These are phyloP conservation scores for Cytauxzoon felis DNA, from an alignment of 169 alveolate genomes.

Conservation along the genomic window DNA sequence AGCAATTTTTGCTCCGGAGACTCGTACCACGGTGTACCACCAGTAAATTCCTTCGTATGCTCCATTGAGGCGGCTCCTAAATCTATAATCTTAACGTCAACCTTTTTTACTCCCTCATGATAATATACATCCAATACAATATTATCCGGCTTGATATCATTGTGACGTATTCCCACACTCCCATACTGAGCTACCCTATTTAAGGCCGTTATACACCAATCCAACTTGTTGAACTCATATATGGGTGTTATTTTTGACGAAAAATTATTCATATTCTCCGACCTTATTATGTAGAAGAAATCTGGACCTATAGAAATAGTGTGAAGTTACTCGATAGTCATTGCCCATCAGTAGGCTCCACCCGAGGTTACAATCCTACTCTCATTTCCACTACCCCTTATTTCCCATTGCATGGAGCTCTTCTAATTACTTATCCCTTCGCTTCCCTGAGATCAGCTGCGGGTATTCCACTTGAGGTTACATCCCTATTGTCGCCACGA, in stretches of 20 bases:
- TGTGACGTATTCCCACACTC: slow-evolving; percentile 79
- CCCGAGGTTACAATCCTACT: too few relatives aligned
- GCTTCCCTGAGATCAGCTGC: too few relatives aligned
- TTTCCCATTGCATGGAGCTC: too few relatives aligned
- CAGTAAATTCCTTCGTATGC: slow-evolving; percentile 79
- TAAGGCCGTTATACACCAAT: slow-evolving; percentile 81
- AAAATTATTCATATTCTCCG: slow-evolving; percentile 70
- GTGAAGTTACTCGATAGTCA: too few relatives aligned
- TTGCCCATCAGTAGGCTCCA: too few relatives aligned
- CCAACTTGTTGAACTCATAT: slow-evolving; percentile 80
- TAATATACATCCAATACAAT: slow-evolving; percentile 78
- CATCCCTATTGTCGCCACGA: too few relatives aligned
- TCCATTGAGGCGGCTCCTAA: slow-evolving; percentile 85
- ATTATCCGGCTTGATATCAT: slow-evolving; percentile 82
- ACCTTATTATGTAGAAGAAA: slow-evolving; percentile 77
- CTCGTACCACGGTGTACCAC: slow-evolving; percentile 86
- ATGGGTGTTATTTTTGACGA: slow-evolving; percentile 67
- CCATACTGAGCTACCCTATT: slow-evolving; percentile 78
- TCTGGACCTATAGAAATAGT: slow-evolving; percentile 78
- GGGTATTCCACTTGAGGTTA: too few relatives aligned
- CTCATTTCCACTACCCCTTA: too few relatives aligned
- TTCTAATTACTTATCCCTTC: too few relatives aligned
- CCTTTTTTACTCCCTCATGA: slow-evolving; percentile 63
- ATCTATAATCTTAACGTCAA: slow-evolving; percentile 80
- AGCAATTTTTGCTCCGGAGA: slow-evolving; percentile 82